Percentiles rank a stretch among this genome's conserved stretches.
Evolutionary conservation across 2,329 filamentous ascomycete genomes (phyloP).

Genomic region (Paraphoma chrysanthemicola): DNA sequence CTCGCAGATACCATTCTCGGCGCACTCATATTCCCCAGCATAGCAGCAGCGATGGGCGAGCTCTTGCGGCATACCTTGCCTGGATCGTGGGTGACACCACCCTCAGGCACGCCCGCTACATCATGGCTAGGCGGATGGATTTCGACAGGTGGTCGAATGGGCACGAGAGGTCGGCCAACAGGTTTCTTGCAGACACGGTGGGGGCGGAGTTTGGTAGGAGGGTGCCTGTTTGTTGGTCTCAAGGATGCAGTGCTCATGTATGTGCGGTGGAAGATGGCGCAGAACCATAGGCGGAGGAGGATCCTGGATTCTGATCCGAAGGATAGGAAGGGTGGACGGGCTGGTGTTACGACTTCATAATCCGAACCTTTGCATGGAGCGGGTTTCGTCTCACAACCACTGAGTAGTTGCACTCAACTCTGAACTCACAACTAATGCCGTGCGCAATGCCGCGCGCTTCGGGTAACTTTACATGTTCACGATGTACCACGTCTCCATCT

Average conservation of each 20-base stretch:
- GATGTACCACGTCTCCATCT: too few species aligned
- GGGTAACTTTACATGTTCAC: too few species aligned
- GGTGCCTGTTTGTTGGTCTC: slow-evolving; percentile 84
- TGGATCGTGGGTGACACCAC: slow-evolving; percentile 65
- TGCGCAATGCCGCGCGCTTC: neutral
- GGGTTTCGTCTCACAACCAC: too few species aligned
- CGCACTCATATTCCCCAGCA: slow-evolving; percentile 79
- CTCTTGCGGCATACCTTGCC: slow-evolving; percentile 74
- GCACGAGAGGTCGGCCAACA: slow-evolving; percentile 52
- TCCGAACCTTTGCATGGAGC: neutral
- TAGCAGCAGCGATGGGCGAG: slow-evolving; percentile 81
- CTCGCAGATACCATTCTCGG: slow-evolving; percentile 69
- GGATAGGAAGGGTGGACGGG: slow-evolving; percentile 9
- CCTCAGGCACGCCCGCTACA: slow-evolving; percentile 21
- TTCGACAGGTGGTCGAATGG: slow-evolving; percentile 11
- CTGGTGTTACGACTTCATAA: slow-evolving; percentile 1
- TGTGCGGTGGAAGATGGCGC: slow-evolving; percentile 59
- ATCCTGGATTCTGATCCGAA: slow-evolving; percentile 51
- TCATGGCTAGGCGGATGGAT: slow-evolving; percentile 34
- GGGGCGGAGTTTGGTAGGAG: slow-evolving; percentile 88
- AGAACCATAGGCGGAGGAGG: slow-evolving; percentile 54
- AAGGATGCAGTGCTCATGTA: slow-evolving; percentile 72
- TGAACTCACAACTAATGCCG: neutral
- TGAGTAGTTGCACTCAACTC: neutral
- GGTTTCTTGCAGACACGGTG: slow-evolving; percentile 83